phyloP scores from a whole-genome alignment of 2,329 filamentous ascomycete species.

The Didymella sp. region DNA sequence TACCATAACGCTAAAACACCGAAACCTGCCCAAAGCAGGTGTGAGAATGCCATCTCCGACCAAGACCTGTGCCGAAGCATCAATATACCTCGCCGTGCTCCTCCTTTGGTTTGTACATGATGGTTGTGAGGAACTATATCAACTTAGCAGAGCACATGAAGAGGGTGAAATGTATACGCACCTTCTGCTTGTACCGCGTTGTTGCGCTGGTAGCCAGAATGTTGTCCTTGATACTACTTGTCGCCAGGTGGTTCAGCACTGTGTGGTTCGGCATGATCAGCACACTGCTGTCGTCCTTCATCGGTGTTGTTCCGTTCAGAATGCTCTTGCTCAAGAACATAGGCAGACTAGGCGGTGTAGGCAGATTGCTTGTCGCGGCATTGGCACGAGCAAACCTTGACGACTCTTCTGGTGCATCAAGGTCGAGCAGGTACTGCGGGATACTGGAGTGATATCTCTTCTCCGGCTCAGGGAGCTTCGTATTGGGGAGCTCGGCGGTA shows the following conservation, averaged over 20 bases:
- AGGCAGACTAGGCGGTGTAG: conserved; percentile 82
- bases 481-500: conserved; percentile 37
- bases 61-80: conserved; percentile 4
- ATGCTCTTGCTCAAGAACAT: conserved; percentile 95
- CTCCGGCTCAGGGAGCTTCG: conserved; percentile 36
- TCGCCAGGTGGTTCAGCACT: conserved; percentile 93
- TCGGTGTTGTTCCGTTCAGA: conserved; percentile 84
- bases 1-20: conserved; percentile 12
- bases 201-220: conserved; percentile 95
- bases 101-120: conserved; percentile 90
- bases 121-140: conserved; percentile 88
- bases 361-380: conserved; percentile 77
- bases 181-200: conserved; percentile 97
- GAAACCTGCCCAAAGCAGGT: conserved; percentile 1
- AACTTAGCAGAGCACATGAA: conserved; percentile 16
- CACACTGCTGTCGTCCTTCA: conserved; percentile 98
- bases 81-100: conserved; percentile 35
- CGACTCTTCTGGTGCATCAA: conserved; percentile 83
- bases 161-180: conserved; percentile 46
- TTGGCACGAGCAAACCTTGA: conserved; percentile 76
- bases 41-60: neutral
- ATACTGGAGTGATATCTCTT: conserved; percentile 75
- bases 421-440: conserved; percentile 84
- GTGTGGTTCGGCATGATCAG: conserved; percentile 97
- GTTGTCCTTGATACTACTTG: conserved; percentile 97